A percentile compares a stretch with the other conserved stretches of the same genome.
These are phyloP conservation scores for Penicillium riverlandense DNA, from an alignment of 495 filamentous ascomycete genomes.

Conservation along the genomic window DNA sequence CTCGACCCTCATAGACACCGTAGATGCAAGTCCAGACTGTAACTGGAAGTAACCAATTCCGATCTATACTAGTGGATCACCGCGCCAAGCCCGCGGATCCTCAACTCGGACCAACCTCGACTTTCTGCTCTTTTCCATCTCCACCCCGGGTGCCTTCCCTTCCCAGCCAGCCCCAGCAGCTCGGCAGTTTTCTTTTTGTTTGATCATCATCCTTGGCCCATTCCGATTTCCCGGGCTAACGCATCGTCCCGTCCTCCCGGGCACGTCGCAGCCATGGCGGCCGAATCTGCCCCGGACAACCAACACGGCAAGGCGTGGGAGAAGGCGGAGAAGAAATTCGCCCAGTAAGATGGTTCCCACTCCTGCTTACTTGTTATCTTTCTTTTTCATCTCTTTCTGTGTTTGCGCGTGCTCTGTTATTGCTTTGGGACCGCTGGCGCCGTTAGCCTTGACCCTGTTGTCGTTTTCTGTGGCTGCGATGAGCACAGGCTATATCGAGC, in stretches of 20 bases:
- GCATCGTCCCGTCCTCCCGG: neutral
- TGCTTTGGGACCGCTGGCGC: no score
- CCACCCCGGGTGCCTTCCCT: no score
- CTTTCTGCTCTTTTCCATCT: no score
- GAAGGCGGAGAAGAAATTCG: conserved; percentile 32
- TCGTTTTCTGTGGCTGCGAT: no score
- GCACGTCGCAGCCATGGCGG: conserved; percentile 6
- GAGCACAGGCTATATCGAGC: no score
- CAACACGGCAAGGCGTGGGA: conserved; percentile 26
- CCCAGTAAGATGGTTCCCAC: conserved; percentile 20
- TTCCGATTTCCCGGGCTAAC: neutral
- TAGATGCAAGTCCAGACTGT: neutral
- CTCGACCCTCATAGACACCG: neutral
- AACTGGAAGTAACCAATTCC: no score
- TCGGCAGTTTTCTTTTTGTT: no score
- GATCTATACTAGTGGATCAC: conserved; percentile 4
- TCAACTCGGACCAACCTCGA: no score
- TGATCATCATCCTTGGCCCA: no score
- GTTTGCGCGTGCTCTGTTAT: neutral
- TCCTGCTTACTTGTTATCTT: neutral
- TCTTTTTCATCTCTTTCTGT: neutral
- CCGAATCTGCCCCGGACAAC: conserved; percentile 10
- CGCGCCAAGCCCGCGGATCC: conserved; percentile 21
- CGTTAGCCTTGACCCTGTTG: no score
- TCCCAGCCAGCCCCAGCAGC: no score